These are phyloP conservation scores for Lichenothelia convexa DNA, from an alignment of 495 filamentous ascomycete genomes.

Conservation along the genomic window DNA sequence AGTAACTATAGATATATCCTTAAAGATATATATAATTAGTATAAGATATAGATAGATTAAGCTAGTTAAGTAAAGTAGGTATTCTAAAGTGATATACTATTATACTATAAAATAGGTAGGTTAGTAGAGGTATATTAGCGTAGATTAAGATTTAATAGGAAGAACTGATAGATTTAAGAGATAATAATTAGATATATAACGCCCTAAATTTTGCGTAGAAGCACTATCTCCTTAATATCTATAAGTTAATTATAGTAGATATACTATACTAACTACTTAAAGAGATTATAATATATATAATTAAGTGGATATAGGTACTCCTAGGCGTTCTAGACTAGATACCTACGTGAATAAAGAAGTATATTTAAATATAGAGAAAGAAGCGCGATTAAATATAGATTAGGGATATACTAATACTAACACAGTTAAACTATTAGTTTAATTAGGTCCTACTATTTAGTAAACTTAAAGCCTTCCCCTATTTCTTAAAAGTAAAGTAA, in stretches of 20 bases:
- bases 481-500: neutral
- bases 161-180: neutral
- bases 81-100: conserved; percentile 1
- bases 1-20: too few relatives aligned
- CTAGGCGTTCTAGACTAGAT: neutral
- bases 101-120: neutral
- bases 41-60: too few relatives aligned
- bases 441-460: neutral
- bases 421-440: neutral
- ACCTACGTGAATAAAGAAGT: too few relatives aligned
- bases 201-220: too few relatives aligned
- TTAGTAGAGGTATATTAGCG: neutral
- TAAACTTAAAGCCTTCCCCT: neutral
- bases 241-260: conserved; percentile 3
- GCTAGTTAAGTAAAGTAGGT: too few relatives aligned
- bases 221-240: conserved; percentile 2
- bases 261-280: conserved; percentile 5
- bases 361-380: neutral
- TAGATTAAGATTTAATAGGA: too few relatives aligned
- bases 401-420: neutral
- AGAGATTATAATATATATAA: neutral
- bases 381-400: neutral
- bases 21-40: too few relatives aligned
- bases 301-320: neutral
- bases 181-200: conserved; percentile 1